phyloP scores from a whole-genome alignment of 2,329 filamentous ascomycete genomes.

The Alternaria angustiovoidea region DNA sequence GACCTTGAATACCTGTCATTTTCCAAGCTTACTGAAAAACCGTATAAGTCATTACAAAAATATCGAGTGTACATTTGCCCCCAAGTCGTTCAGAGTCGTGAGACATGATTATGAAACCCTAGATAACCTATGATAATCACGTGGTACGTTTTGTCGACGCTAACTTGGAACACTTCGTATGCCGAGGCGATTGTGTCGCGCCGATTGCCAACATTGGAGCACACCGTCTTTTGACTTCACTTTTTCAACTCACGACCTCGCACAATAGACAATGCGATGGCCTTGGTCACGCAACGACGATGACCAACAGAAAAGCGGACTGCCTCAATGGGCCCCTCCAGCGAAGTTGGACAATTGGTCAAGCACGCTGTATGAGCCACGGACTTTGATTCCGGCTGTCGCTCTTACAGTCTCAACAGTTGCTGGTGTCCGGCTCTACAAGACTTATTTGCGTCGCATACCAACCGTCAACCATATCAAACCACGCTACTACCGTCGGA shows the following conservation, averaged over 20 bases:
- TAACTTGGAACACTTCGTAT: neutral
- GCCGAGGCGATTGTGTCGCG: slow-evolving; percentile 1
- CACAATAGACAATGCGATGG: slow-evolving; percentile 52
- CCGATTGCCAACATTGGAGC: neutral
- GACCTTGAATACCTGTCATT: neutral
- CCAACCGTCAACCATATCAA: slow-evolving; percentile 79
- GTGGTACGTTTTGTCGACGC: neutral
- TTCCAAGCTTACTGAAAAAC: neutral
- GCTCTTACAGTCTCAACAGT: slow-evolving; percentile 65
- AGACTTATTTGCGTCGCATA: slow-evolving; percentile 79
- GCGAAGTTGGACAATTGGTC: slow-evolving; percentile 57
- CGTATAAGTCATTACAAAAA: neutral
- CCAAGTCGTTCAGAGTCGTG: neutral
- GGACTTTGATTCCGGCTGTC: slow-evolving; percentile 63
- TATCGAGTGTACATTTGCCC: neutral
- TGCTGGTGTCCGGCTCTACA: slow-evolving; percentile 68
- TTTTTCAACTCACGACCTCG: slow-evolving; percentile 26
- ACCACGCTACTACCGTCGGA: slow-evolving; percentile 75
- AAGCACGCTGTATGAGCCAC: slow-evolving; percentile 63
- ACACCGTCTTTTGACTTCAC: slow-evolving; percentile 5
- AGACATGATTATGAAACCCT: neutral
- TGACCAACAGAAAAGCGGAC: slow-evolving; percentile 42
- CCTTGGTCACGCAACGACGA: slow-evolving; percentile 49
- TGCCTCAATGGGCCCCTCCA: slow-evolving; percentile 31
- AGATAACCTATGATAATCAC: neutral